Conservation (phyloP, 176 grass and related monocot genomes). For the Pontederia crassipes region DNA sequence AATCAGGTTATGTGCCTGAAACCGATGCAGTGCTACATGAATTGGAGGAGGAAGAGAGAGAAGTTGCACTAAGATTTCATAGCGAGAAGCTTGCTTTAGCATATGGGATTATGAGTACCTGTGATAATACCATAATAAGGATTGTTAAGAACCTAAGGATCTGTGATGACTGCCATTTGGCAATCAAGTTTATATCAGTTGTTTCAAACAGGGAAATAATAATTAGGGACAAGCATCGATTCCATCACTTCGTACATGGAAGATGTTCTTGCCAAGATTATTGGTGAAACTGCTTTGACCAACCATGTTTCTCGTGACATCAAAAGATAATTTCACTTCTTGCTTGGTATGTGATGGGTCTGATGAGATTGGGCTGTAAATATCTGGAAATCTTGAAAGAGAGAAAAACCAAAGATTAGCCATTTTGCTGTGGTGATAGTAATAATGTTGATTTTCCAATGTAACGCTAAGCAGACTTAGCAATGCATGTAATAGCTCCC, state of each 20-base stretch:
- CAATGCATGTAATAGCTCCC: too few relatives aligned
- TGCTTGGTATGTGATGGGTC: too few relatives aligned
- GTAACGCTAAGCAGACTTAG: too few relatives aligned
- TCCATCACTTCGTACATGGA: conserved; percentile 59
- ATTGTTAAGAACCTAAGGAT: conserved; percentile 61
- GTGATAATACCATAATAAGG: conserved; percentile 26
- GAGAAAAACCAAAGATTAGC: too few relatives aligned
- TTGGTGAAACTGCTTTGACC: conserved; percentile 26
- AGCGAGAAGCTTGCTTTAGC: conserved; percentile 52
- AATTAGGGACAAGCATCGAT: conserved; percentile 48
- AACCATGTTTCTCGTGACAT: too few relatives aligned
- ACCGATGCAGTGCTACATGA: conserved; percentile 52
- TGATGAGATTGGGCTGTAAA: too few relatives aligned
- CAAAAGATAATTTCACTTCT: too few relatives aligned
- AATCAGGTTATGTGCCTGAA: conserved; percentile 41
- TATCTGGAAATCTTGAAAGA: too few relatives aligned
- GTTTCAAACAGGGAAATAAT: conserved; percentile 51
- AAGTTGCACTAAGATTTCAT: conserved; percentile 47
- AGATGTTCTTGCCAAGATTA: conserved; percentile 45
- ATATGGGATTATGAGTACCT: conserved; percentile 41
- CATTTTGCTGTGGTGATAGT: too few relatives aligned
- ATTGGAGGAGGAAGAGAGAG: conserved; percentile 67
- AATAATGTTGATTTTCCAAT: too few relatives aligned
- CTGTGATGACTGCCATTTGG: conserved; percentile 55
- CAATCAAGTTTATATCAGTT: conserved; percentile 50